phyloP scores from a whole-genome alignment of 495 filamentous ascomycete genomes.

The Pseudevernia furfuracea region DNA sequence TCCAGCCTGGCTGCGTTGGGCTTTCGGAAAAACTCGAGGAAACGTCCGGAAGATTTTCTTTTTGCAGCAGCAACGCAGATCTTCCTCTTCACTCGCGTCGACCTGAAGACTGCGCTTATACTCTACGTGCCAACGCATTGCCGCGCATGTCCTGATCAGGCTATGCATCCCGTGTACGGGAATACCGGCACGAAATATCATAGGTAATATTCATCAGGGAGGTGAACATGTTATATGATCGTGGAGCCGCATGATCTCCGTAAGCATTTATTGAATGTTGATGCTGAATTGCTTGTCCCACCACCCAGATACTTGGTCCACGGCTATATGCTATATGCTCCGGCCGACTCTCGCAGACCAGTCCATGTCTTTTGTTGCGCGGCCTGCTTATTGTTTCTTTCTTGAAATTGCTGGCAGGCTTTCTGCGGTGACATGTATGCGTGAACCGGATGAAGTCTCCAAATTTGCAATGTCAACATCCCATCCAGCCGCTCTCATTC shows the following conservation, averaged over 20 bases:
- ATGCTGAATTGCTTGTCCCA: not conserved
- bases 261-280: not conserved
- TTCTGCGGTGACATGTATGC: conserved; percentile 18
- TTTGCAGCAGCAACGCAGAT: not conserved
- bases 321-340: conserved; percentile 11
- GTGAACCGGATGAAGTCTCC: conserved; percentile 43
- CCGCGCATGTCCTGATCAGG: not conserved
- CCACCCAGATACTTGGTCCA: not conserved
- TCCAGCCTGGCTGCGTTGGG: too few relatives aligned
- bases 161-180: not conserved
- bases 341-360: not conserved
- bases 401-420: conserved; percentile 8
- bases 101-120: conserved; percentile 1
- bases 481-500: conserved; percentile 50
- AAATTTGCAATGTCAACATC: conserved; percentile 49
- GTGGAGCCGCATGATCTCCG: conserved; percentile 6
- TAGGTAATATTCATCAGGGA: not conserved
- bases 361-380: not conserved
- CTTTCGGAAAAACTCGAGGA: not conserved
- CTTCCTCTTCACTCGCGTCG: not conserved
- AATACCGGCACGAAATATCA: conserved; percentile 2
- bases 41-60: not conserved
- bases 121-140: conserved; percentile 11
- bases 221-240: not conserved
- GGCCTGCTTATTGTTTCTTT: conserved; percentile 2